These are phyloP conservation scores for Aspergillus pseudotamarii DNA, from an alignment of 2,329 filamentous ascomycete species.

Conservation along the genomic window DNA sequence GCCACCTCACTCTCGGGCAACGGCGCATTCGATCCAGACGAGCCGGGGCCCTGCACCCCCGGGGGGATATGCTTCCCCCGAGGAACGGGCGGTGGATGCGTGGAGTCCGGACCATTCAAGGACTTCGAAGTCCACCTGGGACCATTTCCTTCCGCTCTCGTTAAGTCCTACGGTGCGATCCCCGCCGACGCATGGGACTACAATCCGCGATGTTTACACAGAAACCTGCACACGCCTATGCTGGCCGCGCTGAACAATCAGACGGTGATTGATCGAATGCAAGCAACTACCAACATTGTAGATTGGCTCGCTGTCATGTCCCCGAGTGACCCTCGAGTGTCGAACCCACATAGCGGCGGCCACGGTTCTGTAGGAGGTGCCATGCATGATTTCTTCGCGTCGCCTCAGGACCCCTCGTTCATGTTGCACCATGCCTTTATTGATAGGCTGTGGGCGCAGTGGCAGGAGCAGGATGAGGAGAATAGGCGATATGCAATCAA, in stretches of 20 bases:
- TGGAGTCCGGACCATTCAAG: constrained; percentile 12
- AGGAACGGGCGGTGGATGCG: constrained; percentile 9
- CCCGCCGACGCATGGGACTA: constrained; percentile 12
- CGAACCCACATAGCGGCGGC: constrained; percentile 1
- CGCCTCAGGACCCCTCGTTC: constrained; percentile 31
- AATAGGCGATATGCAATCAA: constrained; percentile 9
- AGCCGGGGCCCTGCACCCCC: background rate
- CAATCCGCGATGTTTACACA: constrained; percentile 12
- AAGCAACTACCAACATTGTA: background rate
- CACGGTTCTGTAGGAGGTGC: constrained; percentile 4
- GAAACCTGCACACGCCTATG: constrained; percentile 7
- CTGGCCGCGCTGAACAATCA: background rate
- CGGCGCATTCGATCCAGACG: constrained; percentile 19
- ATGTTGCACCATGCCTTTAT: constrained; percentile 36
- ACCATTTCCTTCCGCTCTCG: background rate
- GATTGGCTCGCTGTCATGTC: background rate
- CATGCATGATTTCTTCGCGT: constrained; percentile 13
- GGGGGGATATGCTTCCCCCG: background rate
- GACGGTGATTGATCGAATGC: background rate
- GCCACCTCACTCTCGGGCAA: constrained; percentile 23
- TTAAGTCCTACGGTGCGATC: background rate
- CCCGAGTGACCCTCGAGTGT: background rate
- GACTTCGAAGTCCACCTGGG: constrained; percentile 10
- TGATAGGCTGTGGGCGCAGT: constrained; percentile 33
- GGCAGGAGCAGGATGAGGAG: constrained; percentile 25